Conservation (phyloP, 75 land plant genomes). For the Selaginella tamariscina region DNA sequence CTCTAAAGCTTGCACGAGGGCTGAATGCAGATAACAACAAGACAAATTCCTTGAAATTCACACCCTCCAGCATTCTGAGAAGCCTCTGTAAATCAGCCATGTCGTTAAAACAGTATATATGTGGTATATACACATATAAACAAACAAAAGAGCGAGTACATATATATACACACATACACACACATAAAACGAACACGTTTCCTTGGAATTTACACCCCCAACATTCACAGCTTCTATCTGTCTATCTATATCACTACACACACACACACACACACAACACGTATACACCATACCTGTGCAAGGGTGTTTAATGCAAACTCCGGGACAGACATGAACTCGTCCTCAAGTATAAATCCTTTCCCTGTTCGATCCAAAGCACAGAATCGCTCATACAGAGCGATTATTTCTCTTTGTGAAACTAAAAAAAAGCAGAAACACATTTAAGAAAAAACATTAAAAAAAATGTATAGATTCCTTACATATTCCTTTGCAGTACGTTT, state of each 20-base stretch:
- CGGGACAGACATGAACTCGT: constrained; percentile 85
- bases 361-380: constrained; percentile 70
- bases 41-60: constrained; percentile 12
- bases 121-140: too few species aligned
- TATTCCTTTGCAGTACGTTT: constrained; percentile 53
- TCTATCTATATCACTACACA: too few species aligned
- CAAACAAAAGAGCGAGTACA: too few species aligned
- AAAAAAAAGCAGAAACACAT: background rate
- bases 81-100: constrained; percentile 1
- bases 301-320: constrained; percentile 90
- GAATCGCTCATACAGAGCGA: constrained; percentile 67
- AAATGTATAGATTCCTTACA: constrained; percentile 28
- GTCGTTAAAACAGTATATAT: too few species aligned
- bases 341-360: constrained; percentile 77
- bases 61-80: background rate
- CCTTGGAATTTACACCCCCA: too few species aligned
- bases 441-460: background rate
- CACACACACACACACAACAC: too few species aligned
- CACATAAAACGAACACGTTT: too few species aligned
- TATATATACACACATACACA: too few species aligned
- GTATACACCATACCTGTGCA: constrained; percentile 49
- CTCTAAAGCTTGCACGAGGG: background rate
- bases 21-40: constrained; percentile 6
- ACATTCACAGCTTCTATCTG: too few species aligned
- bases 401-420: constrained; percentile 83